Percentiles rank a stretch among this genome's conserved stretches.
Conservation (phyloP, 768 basidiomycete species). For the Boletus sp. region DNA sequence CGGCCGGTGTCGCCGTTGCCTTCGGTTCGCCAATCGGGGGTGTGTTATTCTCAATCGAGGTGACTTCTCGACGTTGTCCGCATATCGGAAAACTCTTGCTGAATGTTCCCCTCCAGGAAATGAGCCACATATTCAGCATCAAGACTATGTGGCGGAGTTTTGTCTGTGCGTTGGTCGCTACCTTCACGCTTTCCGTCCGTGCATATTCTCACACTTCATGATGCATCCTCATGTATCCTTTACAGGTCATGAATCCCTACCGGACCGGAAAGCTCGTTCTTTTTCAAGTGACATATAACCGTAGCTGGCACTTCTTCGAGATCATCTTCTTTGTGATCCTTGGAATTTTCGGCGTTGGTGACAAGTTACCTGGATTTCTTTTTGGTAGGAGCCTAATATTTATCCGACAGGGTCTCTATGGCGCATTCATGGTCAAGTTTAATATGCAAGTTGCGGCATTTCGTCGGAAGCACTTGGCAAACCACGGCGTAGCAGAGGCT, state of each 20-base stretch:
- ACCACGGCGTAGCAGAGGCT: conserved; percentile 86
- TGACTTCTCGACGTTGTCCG: conserved; percentile 27
- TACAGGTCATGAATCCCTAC: conserved; percentile 95
- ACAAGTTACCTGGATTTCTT: background rate
- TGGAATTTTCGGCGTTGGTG: conserved; percentile 88
- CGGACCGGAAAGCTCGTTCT: conserved; percentile 96
- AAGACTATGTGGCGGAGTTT: conserved; percentile 99
- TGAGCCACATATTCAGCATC: conserved; percentile 96
- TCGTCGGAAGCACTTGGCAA: conserved; percentile 82
- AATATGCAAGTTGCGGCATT: conserved; percentile 94
- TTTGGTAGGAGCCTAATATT: conserved; percentile 9
- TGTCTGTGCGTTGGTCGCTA: conserved; percentile 95
- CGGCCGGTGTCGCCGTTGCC: conserved; percentile 97
- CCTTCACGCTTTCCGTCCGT: conserved; percentile 90
- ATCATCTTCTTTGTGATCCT: conserved; percentile 94
- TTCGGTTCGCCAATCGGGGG: conserved; percentile 98
- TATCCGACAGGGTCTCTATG: conserved; percentile 79
- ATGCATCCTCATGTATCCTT: conserved; percentile 20
- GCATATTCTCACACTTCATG: conserved; percentile 14
- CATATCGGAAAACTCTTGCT: background rate
- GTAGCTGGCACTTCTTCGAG: conserved; percentile 99
- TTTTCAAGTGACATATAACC: conserved; percentile 96
- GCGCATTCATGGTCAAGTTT: conserved; percentile 95
- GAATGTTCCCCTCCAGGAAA: conserved; percentile 61
- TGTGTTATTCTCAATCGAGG: conserved; percentile 96